These are phyloP conservation scores for Brassica rapa DNA, from an alignment of 345 rosid species.

Conservation along the genomic window DNA sequence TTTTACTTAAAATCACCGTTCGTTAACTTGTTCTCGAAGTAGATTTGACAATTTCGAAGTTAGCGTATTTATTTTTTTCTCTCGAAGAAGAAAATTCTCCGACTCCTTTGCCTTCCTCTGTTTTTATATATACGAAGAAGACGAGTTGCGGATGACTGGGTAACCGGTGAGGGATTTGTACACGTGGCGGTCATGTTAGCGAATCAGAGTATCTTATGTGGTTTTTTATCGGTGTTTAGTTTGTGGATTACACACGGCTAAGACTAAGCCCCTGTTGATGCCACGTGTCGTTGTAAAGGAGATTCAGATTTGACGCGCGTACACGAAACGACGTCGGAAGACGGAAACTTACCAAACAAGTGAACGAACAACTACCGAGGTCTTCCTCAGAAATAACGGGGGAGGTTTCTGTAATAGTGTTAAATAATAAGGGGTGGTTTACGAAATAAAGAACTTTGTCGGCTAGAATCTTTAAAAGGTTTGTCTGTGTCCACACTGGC, in stretches of 20 bases:
- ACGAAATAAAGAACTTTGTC: not conserved
- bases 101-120: not conserved
- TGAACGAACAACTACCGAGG: not conserved
- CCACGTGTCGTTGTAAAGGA: conserved; percentile 40
- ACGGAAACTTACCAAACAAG: not conserved
- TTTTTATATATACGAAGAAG: conserved; percentile 16
- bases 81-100: conserved; percentile 21
- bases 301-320: conserved; percentile 42
- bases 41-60: conserved; percentile 37
- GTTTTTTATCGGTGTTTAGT: conserved; percentile 22
- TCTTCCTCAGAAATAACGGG: conserved; percentile 21
- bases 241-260: conserved; percentile 44
- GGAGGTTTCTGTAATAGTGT: conserved; percentile 27
- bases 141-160: conserved; percentile 20
- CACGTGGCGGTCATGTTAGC: conserved; percentile 51
- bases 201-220: not conserved
- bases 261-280: conserved; percentile 29
- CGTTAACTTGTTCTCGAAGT: conserved; percentile 19
- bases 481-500: conserved; percentile 33
- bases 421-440: not conserved
- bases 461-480: not conserved
- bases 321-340: conserved; percentile 17
- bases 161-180: conserved; percentile 43
- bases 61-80: conserved; percentile 8
- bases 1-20: conserved; percentile 14